A percentile compares a stretch with the other conserved stretches of the same genome.
phyloP scores from a whole-genome alignment of 1,284 basidiomycete species.

The Anthracocystis setariae region DNA sequence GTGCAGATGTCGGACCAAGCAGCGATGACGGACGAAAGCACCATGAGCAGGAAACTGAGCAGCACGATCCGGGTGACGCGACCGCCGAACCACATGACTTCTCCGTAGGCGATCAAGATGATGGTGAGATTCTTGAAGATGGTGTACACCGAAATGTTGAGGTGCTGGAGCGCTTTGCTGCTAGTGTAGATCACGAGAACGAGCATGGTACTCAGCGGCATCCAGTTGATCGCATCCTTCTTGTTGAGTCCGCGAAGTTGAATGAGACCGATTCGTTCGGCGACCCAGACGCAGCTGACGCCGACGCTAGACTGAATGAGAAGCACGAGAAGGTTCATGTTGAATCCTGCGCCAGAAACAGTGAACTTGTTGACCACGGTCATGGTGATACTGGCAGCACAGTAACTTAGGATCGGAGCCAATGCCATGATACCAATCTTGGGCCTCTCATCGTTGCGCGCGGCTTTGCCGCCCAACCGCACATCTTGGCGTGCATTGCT shows the following conservation, averaged over 20 bases:
- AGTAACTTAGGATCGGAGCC: constrained; percentile 87
- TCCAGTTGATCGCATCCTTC: constrained; percentile 90
- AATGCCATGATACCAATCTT: constrained; percentile 69
- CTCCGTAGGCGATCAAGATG: constrained; percentile 97
- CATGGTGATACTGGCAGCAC: constrained; percentile 94
- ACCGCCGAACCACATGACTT: constrained; percentile 96
- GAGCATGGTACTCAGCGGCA: constrained; percentile 90
- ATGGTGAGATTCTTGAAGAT: constrained; percentile 99
- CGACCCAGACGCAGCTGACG: constrained; percentile 77
- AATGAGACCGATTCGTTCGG: constrained; percentile 85
- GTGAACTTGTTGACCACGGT: constrained; percentile 99
- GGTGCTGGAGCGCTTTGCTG: constrained; percentile 81
- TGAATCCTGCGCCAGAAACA: constrained; percentile 90
- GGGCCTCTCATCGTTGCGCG: constrained; percentile 36
- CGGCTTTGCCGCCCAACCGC: constrained; percentile 45
- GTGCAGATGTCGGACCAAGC: constrained; percentile 86
- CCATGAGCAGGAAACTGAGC: constrained; percentile 92
- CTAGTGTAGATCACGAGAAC: constrained; percentile 98
- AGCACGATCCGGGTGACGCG: constrained; percentile 87
- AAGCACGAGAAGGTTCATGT: constrained; percentile 95
- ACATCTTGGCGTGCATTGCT: constrained; percentile 36
- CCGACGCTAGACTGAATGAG: constrained; percentile 85
- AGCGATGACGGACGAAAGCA: constrained; percentile 93
- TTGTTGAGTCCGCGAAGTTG: constrained; percentile 86
- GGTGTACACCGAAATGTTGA: constrained; percentile 71